phyloP scores from a whole-genome alignment of 352 stramenopile genomes.

The Elongisporangium anandrum region DNA sequence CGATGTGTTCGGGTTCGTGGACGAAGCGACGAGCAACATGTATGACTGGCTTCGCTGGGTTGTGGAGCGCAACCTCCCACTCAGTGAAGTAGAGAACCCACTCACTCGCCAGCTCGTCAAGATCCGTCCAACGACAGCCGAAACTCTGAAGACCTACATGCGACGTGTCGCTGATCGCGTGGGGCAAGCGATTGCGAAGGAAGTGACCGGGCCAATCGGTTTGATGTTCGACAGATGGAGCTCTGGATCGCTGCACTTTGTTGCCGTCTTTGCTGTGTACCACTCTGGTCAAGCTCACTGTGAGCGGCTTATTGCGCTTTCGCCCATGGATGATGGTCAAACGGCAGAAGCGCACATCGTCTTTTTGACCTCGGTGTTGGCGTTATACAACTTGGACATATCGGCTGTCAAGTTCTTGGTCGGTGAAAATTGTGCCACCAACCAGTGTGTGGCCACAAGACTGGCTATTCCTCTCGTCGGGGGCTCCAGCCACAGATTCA shows the following conservation, averaged over 20 bases:
- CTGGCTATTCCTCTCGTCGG: slow-evolving; percentile 2
- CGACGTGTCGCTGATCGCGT: slow-evolving; percentile 5
- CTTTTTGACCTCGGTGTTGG: slow-evolving; percentile 1
- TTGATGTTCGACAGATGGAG: slow-evolving; percentile 17
- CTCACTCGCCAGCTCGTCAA: slow-evolving; percentile 8
- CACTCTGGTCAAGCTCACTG: neutral
- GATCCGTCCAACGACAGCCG: slow-evolving; percentile 4
- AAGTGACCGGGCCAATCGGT: slow-evolving; percentile 11
- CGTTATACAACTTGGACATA: slow-evolving; percentile 4
- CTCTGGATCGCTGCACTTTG: slow-evolving; percentile 5
- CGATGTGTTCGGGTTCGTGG: slow-evolving; percentile 13
- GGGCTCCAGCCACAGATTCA: slow-evolving; percentile 2
- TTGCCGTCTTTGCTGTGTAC: slow-evolving; percentile 11
- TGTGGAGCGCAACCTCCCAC: slow-evolving; percentile 9
- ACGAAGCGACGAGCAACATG: slow-evolving; percentile 12
- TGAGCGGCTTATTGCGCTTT: slow-evolving; percentile 8
- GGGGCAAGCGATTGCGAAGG: slow-evolving; percentile 2
- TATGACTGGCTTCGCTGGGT: slow-evolving; percentile 12
- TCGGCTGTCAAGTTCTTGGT: slow-evolving; percentile 5
- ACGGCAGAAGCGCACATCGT: slow-evolving; percentile 3
- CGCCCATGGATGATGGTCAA: slow-evolving; percentile 7
- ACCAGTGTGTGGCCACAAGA: slow-evolving; percentile 1
- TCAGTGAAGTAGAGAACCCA: slow-evolving; percentile 11
- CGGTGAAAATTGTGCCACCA: slow-evolving; percentile 6
- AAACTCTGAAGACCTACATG: slow-evolving; percentile 9